Evolutionary conservation across 176 grass and related monocot genomes (phyloP), one percentile per base, ranked within the genome.

Genomic region (Phyllostachys edulis): DNA sequence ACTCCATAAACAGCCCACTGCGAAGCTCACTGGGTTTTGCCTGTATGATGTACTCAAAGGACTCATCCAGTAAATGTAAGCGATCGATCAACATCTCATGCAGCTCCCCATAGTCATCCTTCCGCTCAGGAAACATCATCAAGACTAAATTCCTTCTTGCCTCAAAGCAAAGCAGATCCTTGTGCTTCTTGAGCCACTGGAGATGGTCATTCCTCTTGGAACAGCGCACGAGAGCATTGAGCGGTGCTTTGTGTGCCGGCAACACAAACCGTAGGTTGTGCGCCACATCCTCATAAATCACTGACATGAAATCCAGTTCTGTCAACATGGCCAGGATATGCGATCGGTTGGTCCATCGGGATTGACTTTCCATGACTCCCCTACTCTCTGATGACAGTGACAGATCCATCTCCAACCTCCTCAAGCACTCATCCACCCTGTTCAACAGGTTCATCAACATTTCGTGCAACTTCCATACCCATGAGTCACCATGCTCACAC

Each of bases 51-150:
- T 99, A 99, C 64, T 90, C 92, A 52, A 96, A 99, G 10, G 93
- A 96, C 17, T 99, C 97, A 40, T 88, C 84, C 82, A 99, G 75
- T 59, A 99, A 72, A 65, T 92, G 93, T 0, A 82, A 89, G 13
- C 97, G 80, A 66, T 99, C 97, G 29, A 99, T 99, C 45, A 99
- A 82, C 97, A 99, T 99, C 86, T 99, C 97, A 71, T 99, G 91
- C 78, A 96, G 80, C 80, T 94, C 97, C 63, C 92, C 89, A 71
- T 79, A 91, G 21, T 96, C 97, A 82, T 99, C 91, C 73, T 88
- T 99, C 64, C 84, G 84, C 80, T 96, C 93, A 85, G 94, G 87
- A 38, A 99, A 89, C 93, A 99, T 76, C 97, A 99, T 99, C 71
- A 94, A 77, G 38, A 95, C 91, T 45, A 99, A 84, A 84, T 94